Evolutionary conservation across 805 yeast genomes (phyloP).

Genomic region (Ogataea polymorpha): DNA sequence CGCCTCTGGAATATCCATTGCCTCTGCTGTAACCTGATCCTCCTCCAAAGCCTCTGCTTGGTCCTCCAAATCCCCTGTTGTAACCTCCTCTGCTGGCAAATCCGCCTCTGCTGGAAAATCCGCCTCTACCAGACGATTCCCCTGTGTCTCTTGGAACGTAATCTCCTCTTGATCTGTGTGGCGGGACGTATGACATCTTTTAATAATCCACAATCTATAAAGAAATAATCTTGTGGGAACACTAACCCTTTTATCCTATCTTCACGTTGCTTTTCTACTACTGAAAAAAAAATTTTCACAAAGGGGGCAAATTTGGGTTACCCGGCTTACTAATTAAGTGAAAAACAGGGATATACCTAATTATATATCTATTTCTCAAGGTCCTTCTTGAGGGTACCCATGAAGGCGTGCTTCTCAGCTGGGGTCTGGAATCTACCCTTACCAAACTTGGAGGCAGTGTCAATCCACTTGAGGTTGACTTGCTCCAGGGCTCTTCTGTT

Average conservation of each 20-base stretch:
- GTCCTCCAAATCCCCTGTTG: slow-evolving; percentile 31
- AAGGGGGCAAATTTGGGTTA: slow-evolving; percentile 5
- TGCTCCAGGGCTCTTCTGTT: slow-evolving; percentile 96
- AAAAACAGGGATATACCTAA: slow-evolving; percentile 4
- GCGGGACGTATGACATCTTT: slow-evolving; percentile 44
- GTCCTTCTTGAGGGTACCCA: slow-evolving; percentile 99
- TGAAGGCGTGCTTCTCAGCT: slow-evolving; percentile 99
- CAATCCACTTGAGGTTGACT: slow-evolving; percentile 98
- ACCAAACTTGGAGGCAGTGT: slow-evolving; percentile 99
- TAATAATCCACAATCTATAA: slow-evolving; percentile 11
- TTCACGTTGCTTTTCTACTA: slow-evolving; percentile 11
- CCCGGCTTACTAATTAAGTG: slow-evolving; percentile 4
- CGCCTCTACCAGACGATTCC: slow-evolving; percentile 29
- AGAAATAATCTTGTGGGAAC: slow-evolving; percentile 11
- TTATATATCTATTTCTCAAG: slow-evolving; percentile 38
- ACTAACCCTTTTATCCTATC: slow-evolving; percentile 9
- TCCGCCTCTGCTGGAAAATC: slow-evolving; percentile 29
- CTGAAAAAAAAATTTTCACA: slow-evolving; percentile 11
- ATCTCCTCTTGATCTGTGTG: slow-evolving; percentile 40
- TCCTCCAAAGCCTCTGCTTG: slow-evolving; percentile 33
- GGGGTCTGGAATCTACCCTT: slow-evolving; percentile 99
- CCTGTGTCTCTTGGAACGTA: slow-evolving; percentile 15
- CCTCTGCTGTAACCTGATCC: slow-evolving; percentile 32
- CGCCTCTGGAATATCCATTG: slow-evolving; percentile 33
- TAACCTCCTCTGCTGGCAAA: slow-evolving; percentile 23